These are phyloP conservation scores for Rhododendron simsii DNA, from an alignment of 148 eudicot genomes.

Conservation along the genomic window DNA sequence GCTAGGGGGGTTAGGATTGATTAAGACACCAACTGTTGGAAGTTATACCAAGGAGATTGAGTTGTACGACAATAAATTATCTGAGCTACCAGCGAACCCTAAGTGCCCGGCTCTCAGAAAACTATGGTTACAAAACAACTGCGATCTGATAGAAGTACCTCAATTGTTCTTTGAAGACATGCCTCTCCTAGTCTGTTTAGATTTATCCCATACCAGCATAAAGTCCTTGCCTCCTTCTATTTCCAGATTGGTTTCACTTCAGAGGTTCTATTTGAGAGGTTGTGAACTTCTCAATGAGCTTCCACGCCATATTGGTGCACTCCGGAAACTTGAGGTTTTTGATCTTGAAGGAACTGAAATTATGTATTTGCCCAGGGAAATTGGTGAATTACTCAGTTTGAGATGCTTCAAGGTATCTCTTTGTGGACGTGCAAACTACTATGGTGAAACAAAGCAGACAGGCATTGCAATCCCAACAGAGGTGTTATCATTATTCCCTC, in stretches of 20 bases:
- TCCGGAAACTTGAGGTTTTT: neutral
- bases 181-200: neutral
- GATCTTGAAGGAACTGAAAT: neutral
- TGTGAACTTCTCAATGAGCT: neutral
- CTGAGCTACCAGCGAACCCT: neutral
- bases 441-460: neutral
- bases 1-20: neutral
- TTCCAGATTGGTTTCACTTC: neutral
- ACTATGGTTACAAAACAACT: neutral
- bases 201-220: neutral
- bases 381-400: neutral
- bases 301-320: neutral
- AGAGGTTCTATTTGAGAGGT: neutral
- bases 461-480: neutral
- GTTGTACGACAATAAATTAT: neutral
- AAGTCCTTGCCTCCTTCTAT: neutral
- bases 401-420: neutral
- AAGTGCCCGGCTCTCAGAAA: neutral
- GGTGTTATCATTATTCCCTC: neutral
- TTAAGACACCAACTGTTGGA: neutral
- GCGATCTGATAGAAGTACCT: neutral
- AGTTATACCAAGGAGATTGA: neutral
- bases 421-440: neutral
- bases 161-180: neutral
- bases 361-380: neutral